Conservation (phyloP, 208 protist genomes). For the Acanthamoeba healyi region DNA sequence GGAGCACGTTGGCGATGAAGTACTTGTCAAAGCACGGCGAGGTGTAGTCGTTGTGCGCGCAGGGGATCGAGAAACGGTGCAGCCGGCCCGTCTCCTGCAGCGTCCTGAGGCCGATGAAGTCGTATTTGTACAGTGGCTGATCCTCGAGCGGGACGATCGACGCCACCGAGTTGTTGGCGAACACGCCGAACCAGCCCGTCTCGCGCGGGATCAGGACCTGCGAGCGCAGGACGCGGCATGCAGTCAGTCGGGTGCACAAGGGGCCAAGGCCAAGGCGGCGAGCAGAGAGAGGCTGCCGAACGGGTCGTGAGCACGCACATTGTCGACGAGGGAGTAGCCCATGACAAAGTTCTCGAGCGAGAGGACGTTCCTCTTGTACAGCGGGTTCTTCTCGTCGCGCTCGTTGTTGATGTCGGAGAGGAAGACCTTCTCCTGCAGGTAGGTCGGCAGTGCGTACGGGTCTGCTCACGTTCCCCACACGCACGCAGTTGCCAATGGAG, state of each 20-base stretch:
- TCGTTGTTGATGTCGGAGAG: slow-evolving; percentile 76
- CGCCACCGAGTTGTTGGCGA: slow-evolving; percentile 1
- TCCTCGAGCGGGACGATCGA: slow-evolving; percentile 54
- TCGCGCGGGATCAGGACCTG: slow-evolving; percentile 66
- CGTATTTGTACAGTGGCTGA: slow-evolving; percentile 60
- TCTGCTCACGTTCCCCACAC: background rate
- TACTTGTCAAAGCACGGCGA: slow-evolving; percentile 57
- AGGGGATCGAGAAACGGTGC: slow-evolving; percentile 26
- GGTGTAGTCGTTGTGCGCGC: slow-evolving; percentile 23
- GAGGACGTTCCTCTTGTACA: slow-evolving; percentile 38
- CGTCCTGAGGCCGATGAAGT: slow-evolving; percentile 70
- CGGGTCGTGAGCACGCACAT: background rate
- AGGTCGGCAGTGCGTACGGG: slow-evolving; percentile 16
- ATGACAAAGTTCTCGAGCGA: slow-evolving; percentile 71
- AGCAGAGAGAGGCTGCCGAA: background rate
- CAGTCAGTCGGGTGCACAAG: too few species aligned
- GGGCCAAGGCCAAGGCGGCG: too few species aligned
- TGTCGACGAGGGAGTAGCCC: slow-evolving; percentile 53
- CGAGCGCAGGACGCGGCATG: too few species aligned
- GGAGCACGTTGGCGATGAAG: slow-evolving; percentile 41
- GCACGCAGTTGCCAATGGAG: too few species aligned
- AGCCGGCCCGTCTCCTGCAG: slow-evolving; percentile 54
- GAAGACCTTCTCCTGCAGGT: slow-evolving; percentile 13
- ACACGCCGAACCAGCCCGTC: slow-evolving; percentile 68
- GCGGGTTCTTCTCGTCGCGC: slow-evolving; percentile 9